These are phyloP conservation scores for Pleurotus tuoliensis DNA, from an alignment of 768 basidiomycete genomes.

Conservation along the genomic window DNA sequence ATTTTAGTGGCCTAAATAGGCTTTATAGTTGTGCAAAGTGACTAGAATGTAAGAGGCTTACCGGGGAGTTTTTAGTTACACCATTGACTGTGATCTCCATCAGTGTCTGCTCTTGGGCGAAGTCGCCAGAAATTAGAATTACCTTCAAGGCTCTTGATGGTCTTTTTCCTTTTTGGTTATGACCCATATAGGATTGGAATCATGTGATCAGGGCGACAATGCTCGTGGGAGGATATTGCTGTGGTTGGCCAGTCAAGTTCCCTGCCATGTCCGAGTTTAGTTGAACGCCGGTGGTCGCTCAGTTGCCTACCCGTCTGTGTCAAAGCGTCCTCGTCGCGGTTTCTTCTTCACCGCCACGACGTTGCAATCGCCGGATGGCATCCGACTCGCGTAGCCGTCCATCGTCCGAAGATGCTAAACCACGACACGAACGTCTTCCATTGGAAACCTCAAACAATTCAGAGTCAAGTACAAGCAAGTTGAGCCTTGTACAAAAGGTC, in stretches of 20 bases:
- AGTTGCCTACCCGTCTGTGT: too few species aligned
- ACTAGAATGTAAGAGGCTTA: background rate
- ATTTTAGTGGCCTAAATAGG: slow-evolving; percentile 39
- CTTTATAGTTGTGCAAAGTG: background rate
- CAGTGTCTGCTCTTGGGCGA: background rate
- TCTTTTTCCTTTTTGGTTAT: too few species aligned
- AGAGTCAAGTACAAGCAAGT: slow-evolving; percentile 38
- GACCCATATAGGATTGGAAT: too few species aligned
- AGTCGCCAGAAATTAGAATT: background rate
- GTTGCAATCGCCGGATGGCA: slow-evolving; percentile 26
- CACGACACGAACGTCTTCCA: slow-evolving; percentile 33
- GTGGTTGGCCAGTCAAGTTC: too few species aligned
- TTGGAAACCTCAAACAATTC: slow-evolving; percentile 33
- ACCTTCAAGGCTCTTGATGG: too few species aligned
- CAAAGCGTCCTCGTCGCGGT: too few species aligned
- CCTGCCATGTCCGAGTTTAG: too few species aligned
- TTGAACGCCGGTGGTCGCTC: too few species aligned
- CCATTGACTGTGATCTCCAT: background rate
- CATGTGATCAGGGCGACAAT: too few species aligned
- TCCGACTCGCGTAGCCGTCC: slow-evolving; percentile 30
- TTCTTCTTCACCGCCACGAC: background rate
- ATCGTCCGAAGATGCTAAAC: slow-evolving; percentile 22
- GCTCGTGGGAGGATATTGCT: too few species aligned
- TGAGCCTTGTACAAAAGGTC: slow-evolving; percentile 65
- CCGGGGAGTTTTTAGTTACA: background rate